A percentile compares a stretch with the other conserved stretches of the same genome.
phyloP scores from a whole-genome alignment of 495 filamentous ascomycete species.

The Penicillium daleae region DNA sequence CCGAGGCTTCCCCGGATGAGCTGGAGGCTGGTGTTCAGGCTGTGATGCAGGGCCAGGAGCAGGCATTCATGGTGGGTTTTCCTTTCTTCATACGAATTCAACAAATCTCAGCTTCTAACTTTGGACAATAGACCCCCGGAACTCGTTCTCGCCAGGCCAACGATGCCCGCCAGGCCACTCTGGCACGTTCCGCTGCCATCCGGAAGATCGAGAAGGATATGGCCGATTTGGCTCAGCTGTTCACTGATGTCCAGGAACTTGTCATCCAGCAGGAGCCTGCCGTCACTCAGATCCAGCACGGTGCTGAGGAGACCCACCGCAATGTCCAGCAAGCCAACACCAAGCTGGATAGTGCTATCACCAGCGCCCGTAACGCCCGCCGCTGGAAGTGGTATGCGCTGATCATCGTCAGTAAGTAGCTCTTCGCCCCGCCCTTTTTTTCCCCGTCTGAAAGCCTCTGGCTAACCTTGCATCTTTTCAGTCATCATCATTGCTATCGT shows the following conservation, averaged over 20 bases:
- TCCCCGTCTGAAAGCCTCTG: background rate
- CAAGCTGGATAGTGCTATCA: conserved; percentile 76
- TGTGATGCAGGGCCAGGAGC: conserved; percentile 65
- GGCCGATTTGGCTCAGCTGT: conserved; percentile 80
- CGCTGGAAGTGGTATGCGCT: conserved; percentile 99
- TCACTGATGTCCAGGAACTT: conserved; percentile 81
- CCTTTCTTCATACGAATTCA: background rate
- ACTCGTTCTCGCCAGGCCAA: conserved; percentile 81
- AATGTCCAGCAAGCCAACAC: conserved; percentile 81
- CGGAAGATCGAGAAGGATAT: conserved; percentile 89
- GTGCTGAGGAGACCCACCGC: conserved; percentile 74
- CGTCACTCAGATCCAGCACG: conserved; percentile 77
- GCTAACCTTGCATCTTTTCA: conserved; percentile 17
- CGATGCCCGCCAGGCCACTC: conserved; percentile 72
- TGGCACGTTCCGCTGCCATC: conserved; percentile 84
- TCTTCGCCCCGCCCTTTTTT: conserved; percentile 1
- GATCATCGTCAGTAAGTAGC: conserved; percentile 72
- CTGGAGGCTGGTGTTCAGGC: conserved; percentile 75
- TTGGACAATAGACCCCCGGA: conserved; percentile 55
- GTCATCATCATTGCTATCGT: conserved; percentile 56
- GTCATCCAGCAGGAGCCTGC: conserved; percentile 81
- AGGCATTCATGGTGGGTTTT: conserved; percentile 67
- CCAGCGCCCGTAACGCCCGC: conserved; percentile 75
- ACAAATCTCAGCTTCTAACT: conserved; percentile 6
- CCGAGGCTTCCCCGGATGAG: conserved; percentile 81